These are phyloP conservation scores for Puccinia brachypodii DNA, from an alignment of 1,284 basidiomycete genomes.

Conservation along the genomic window DNA sequence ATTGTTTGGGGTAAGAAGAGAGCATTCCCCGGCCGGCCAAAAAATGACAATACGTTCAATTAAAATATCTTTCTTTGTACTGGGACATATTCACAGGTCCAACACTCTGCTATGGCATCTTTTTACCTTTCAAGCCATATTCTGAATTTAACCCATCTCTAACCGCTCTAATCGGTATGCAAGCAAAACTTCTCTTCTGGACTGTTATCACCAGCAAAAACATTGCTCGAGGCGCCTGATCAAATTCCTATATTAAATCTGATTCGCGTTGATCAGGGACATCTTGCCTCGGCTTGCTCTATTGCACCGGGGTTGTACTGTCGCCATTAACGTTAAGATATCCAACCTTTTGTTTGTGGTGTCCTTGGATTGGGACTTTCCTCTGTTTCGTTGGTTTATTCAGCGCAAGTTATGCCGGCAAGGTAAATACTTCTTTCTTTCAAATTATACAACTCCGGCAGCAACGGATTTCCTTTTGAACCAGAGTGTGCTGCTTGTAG, in stretches of 20 bases:
- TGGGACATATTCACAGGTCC: constrained; percentile 14
- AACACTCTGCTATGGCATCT: constrained; percentile 32
- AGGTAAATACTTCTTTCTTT: neutral
- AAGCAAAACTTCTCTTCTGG: neutral
- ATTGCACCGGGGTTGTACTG: constrained; percentile 13
- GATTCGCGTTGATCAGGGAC: constrained; percentile 16
- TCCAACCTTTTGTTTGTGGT: constrained; percentile 20
- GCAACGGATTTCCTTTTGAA: neutral
- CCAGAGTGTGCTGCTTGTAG: neutral
- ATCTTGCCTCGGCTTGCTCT: constrained; percentile 20
- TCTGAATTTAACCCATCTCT: constrained; percentile 34
- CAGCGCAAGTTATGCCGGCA: constrained; percentile 15
- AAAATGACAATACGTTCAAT: neutral
- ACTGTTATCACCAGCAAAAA: no score
- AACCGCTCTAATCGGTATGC: constrained; percentile 29
- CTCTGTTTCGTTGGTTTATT: constrained; percentile 25
- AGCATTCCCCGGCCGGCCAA: neutral
- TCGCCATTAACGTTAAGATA: constrained; percentile 3
- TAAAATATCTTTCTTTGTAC: neutral
- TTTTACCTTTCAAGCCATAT: constrained; percentile 31
- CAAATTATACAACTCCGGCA: neutral
- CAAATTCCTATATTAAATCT: neutral
- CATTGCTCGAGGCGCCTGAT: neutral
- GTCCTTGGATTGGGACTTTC: constrained; percentile 16
- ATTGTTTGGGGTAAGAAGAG: constrained; percentile 26